phyloP scores from a whole-genome alignment of 805 yeast genomes.

The Barnettozyma californica region DNA sequence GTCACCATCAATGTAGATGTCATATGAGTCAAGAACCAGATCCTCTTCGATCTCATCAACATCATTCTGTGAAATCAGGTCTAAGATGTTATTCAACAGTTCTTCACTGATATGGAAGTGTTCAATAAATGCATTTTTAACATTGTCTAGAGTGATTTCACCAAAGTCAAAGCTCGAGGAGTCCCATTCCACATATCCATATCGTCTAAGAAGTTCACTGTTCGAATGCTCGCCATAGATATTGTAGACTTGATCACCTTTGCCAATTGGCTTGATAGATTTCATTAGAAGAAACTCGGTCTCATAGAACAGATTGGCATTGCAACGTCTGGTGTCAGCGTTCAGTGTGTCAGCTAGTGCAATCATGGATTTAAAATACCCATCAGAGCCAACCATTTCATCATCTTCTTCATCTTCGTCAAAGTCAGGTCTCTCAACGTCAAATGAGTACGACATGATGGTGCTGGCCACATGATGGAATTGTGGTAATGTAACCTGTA shows the following conservation, averaged over 20 bases:
- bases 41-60: slow-evolving; percentile 35
- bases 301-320: slow-evolving; percentile 62
- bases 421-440: slow-evolving; percentile 46
- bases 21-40: slow-evolving; percentile 53
- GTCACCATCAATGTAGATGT: slow-evolving; percentile 53
- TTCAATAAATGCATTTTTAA: slow-evolving; percentile 34
- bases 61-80: slow-evolving; percentile 22
- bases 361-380: slow-evolving; percentile 74
- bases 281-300: slow-evolving; percentile 58
- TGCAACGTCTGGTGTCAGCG: slow-evolving; percentile 71
- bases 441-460: slow-evolving; percentile 89
- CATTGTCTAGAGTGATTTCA: slow-evolving; percentile 50
- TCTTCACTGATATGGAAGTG: slow-evolving; percentile 17
- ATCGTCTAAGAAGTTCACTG: slow-evolving; percentile 82
- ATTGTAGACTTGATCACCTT: slow-evolving; percentile 76
- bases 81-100: slow-evolving; percentile 33
- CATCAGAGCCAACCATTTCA: slow-evolving; percentile 32
- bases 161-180: slow-evolving; percentile 79
- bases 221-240: slow-evolving; percentile 90
- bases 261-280: slow-evolving; percentile 51
- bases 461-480: slow-evolving; percentile 73
- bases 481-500: slow-evolving; percentile 42
- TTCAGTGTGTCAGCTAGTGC: slow-evolving; percentile 90
- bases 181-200: slow-evolving; percentile 79
- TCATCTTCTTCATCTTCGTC: slow-evolving; percentile 33